Percentiles rank a stretch among this genome's conserved stretches.
These are phyloP conservation scores for Lactifluus subvellereus DNA, from an alignment of 768 basidiomycete genomes.

Conservation along the genomic window DNA sequence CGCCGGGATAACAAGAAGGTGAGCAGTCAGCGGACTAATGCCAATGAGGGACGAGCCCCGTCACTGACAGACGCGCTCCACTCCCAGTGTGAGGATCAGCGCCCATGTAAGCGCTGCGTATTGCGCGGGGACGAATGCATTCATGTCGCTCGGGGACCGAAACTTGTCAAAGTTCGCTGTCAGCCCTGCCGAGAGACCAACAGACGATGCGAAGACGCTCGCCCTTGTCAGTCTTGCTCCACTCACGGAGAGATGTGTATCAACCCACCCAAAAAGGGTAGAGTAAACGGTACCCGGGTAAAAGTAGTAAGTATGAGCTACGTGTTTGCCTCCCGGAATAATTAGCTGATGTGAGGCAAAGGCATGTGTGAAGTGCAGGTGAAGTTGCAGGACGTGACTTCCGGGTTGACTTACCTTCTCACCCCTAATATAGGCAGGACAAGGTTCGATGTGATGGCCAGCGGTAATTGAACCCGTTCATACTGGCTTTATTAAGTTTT, in stretches of 20 bases:
- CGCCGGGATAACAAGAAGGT: constrained; percentile 65
- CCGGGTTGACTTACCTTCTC: neutral
- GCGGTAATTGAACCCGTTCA: constrained; percentile 13
- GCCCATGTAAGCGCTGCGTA: constrained; percentile 57
- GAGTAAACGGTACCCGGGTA: constrained; percentile 54
- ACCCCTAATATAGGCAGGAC: constrained; percentile 14
- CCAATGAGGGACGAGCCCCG: neutral
- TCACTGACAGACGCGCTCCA: neutral
- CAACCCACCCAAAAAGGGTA: constrained; percentile 43
- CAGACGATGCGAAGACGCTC: constrained; percentile 52
- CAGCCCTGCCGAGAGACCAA: constrained; percentile 52
- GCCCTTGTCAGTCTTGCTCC: constrained; percentile 51
- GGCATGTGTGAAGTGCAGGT: constrained; percentile 28
- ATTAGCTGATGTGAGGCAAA: constrained; percentile 11
- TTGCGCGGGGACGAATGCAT: constrained; percentile 50
- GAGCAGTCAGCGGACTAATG: neutral
- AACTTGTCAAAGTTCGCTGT: constrained; percentile 54
- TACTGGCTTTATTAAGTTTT: neutral
- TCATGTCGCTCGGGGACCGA: constrained; percentile 50
- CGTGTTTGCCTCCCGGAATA: neutral
- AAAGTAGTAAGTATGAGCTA: constrained; percentile 43
- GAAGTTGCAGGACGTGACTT: neutral
- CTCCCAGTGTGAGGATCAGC: constrained; percentile 53
- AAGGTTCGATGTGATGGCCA: constrained; percentile 25
- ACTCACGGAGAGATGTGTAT: constrained; percentile 45